phyloP scores from a whole-genome alignment of 148 eudicot genomes.

The Vaccinium corymbosum region DNA sequence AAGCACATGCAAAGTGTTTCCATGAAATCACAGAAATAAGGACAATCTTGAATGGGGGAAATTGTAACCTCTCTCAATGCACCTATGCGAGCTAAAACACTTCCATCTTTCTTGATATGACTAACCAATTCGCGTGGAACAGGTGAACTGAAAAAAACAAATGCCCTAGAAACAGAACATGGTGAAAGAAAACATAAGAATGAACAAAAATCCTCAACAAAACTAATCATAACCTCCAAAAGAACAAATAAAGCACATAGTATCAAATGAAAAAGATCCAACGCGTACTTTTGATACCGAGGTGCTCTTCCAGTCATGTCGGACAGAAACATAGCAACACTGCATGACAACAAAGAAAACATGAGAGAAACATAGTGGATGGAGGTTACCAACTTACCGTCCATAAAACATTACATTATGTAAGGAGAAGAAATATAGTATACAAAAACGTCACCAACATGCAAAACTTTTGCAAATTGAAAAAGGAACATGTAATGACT shows the following conservation, averaged over 20 bases:
- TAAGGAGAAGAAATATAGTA: neutral
- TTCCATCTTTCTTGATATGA: conserved; percentile 65
- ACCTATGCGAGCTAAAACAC: conserved; percentile 66
- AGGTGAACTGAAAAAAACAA: conserved; percentile 87
- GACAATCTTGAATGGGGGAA: conserved; percentile 8
- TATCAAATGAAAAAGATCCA: neutral
- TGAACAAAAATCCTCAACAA: neutral
- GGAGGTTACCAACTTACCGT: neutral
- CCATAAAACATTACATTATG: neutral
- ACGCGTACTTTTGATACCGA: conserved; percentile 73
- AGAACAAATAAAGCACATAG: neutral
- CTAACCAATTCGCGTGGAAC: conserved; percentile 62
- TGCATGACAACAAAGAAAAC: conserved; percentile 41
- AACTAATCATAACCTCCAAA: conserved; percentile 6
- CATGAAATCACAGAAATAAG: conserved; percentile 7
- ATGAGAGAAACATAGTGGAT: neutral
- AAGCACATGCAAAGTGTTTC: conserved; percentile 5
- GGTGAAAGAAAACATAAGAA: conserved; percentile 7
- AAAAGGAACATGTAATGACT: neutral
- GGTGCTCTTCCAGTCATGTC: conserved; percentile 93
- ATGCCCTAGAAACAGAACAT: conserved; percentile 56
- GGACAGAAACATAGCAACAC: conserved; percentile 69
- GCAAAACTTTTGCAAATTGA: neutral
- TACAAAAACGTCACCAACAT: neutral
- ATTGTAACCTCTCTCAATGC: conserved; percentile 79